Conservation (phyloP, 2,329 filamentous ascomycete species). For the Fusarium verticillioides region DNA sequence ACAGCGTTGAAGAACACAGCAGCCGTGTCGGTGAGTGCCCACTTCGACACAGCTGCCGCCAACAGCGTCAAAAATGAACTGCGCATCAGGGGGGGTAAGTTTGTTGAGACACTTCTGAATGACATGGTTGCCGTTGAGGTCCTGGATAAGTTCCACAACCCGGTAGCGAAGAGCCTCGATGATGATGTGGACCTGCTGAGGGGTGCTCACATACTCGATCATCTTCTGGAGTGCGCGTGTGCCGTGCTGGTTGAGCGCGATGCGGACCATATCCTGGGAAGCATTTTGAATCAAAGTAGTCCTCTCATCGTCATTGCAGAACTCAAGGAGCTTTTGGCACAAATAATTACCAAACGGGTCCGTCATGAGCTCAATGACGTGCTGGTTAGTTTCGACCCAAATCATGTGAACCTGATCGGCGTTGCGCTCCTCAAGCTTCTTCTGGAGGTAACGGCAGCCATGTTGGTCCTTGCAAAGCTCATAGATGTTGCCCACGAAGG, state of each 20-base stretch:
- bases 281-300: conserved; percentile 93
- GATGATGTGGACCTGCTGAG: conserved; percentile 86
- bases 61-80: conserved; percentile 98
- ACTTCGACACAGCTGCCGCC: conserved; percentile 88
- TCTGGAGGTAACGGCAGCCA: conserved; percentile 95
- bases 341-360: conserved; percentile 99
- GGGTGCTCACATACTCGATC: conserved; percentile 95
- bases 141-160: conserved; percentile 95
- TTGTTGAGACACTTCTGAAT: conserved; percentile 99
- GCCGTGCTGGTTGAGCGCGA: conserved; percentile 96
- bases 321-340: conserved; percentile 97
- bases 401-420: conserved; percentile 89
- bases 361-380: conserved; percentile 98
- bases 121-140: conserved; percentile 98
- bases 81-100: conserved; percentile 82
- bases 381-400: conserved; percentile 90
- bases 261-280: conserved; percentile 85
- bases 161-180: conserved; percentile 83
- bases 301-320: conserved; percentile 93
- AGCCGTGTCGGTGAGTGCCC: conserved; percentile 96
- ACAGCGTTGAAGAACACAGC: conserved; percentile 96
- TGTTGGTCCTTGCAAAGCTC: conserved; percentile 97
- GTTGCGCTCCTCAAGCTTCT: conserved; percentile 92
- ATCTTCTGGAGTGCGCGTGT: conserved; percentile 98
- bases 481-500: conserved; percentile 85